Percentiles rank a stretch among this genome's conserved stretches.
Evolutionary conservation across 73 alveolate genomes (phyloP).

Genomic region (Paraurostyla sp.): DNA sequence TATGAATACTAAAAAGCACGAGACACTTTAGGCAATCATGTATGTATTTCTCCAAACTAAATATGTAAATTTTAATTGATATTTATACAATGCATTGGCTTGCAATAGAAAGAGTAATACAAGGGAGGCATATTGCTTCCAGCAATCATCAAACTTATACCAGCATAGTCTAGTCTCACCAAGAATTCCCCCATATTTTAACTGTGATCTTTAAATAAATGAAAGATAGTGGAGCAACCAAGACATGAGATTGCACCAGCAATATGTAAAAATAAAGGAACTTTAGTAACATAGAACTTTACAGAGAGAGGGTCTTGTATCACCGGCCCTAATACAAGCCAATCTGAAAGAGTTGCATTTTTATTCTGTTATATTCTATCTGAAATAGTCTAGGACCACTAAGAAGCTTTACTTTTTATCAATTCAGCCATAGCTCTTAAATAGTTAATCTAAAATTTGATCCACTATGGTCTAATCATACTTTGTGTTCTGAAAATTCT

Average conservation of each 20-base stretch:
- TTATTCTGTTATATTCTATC: not conserved
- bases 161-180: conserved; percentile 56
- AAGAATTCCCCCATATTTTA: conserved; percentile 17
- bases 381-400: not conserved
- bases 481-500: not conserved
- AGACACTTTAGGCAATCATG: not conserved
- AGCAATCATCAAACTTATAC: conserved; percentile 21
- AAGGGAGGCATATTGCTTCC: conserved; percentile 43
- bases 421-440: not conserved
- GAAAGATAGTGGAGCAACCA: conserved; percentile 53
- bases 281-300: conserved; percentile 25
- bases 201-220: conserved; percentile 49
- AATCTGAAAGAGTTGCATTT: conserved; percentile 25
- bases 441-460: not conserved
- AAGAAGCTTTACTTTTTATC: not conserved
- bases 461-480: not conserved
- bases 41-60: conserved; percentile 45
- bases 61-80: not conserved
- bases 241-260: conserved; percentile 45
- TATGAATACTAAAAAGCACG: conserved; percentile 31
- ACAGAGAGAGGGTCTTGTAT: conserved; percentile 27
- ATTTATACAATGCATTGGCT: not conserved
- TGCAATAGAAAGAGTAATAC: conserved; percentile 33
- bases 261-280: conserved; percentile 48
- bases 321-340: conserved; percentile 49